Percentiles rank a stretch among this genome's conserved stretches.
Conservation (phyloP, 2,329 filamentous ascomycete genomes). For the Ophidiomyces ophidiicola region DNA sequence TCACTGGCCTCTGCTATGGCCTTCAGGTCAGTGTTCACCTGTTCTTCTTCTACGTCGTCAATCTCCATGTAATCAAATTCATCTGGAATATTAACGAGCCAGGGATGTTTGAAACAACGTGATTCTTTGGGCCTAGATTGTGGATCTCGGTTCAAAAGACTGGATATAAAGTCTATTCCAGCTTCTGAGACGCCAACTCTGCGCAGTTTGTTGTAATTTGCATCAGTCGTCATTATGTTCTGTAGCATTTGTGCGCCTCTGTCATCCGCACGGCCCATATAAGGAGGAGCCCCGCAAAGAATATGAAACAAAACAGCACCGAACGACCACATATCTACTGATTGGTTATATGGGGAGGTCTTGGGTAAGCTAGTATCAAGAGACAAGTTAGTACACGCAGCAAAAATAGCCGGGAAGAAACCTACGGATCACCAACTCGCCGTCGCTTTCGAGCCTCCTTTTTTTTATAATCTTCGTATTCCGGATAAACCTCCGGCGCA, state of each 20-base stretch:
- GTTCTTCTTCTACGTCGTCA: slow-evolving; percentile 43
- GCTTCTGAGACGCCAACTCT: slow-evolving; percentile 46
- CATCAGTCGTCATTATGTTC: slow-evolving; percentile 67
- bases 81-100: slow-evolving; percentile 50
- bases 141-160: slow-evolving; percentile 75
- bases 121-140: slow-evolving; percentile 60
- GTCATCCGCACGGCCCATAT: slow-evolving; percentile 62
- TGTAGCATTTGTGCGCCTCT: slow-evolving; percentile 64
- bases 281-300: slow-evolving; percentile 69
- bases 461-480: slow-evolving; percentile 55
- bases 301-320: slow-evolving; percentile 84
- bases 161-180: slow-evolving; percentile 55
- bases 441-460: slow-evolving; percentile 51
- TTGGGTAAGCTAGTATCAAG: slow-evolving; percentile 34
- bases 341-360: slow-evolving; percentile 66
- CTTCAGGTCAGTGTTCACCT: slow-evolving; percentile 39
- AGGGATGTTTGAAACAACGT: slow-evolving; percentile 58
- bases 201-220: slow-evolving; percentile 55
- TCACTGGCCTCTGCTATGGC: slow-evolving; percentile 29
- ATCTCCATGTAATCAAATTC: slow-evolving; percentile 46
- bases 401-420: slow-evolving; percentile 5
- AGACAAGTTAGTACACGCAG: slow-evolving; percentile 18
- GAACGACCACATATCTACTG: slow-evolving; percentile 92
- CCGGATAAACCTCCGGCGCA: slow-evolving; percentile 88
- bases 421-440: slow-evolving; percentile 40